These are phyloP conservation scores for Kwoniella dendrophila DNA, from an alignment of 768 basidiomycete genomes.

Conservation along the genomic window DNA sequence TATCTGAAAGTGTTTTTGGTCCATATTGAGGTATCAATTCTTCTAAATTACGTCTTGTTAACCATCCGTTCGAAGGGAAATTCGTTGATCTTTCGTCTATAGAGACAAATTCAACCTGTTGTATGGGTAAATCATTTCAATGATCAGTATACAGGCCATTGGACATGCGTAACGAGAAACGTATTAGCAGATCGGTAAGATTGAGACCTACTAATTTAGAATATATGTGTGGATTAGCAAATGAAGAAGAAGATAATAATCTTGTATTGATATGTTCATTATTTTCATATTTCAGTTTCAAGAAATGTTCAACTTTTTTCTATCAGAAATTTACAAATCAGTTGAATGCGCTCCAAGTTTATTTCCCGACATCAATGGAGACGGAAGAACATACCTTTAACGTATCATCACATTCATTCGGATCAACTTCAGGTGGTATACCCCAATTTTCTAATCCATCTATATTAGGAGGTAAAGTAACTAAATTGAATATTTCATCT, in stretches of 20 bases:
- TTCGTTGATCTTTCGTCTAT: slow-evolving; percentile 86
- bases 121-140: not conserved
- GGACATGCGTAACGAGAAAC: not conserved
- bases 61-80: slow-evolving; percentile 71
- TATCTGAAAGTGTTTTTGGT: slow-evolving; percentile 65
- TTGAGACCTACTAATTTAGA: slow-evolving; percentile 73
- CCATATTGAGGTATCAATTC: slow-evolving; percentile 70
- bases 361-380: not conserved
- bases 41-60: slow-evolving; percentile 63
- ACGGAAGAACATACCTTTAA: slow-evolving; percentile 31
- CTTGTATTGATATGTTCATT: slow-evolving; percentile 95
- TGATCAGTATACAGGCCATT: not conserved
- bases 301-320: slow-evolving; percentile 81
- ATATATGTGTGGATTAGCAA: slow-evolving; percentile 96
- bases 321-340: slow-evolving; percentile 50
- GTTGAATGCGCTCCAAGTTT: not conserved
- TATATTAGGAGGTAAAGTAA: slow-evolving; percentile 36
- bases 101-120: slow-evolving; percentile 77
- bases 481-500: slow-evolving; percentile 39
- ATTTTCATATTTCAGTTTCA: slow-evolving; percentile 68
- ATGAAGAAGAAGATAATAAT: slow-evolving; percentile 86
- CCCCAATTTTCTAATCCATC: slow-evolving; percentile 47
- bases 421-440: slow-evolving; percentile 47
- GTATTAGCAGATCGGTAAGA: not conserved
- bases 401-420: slow-evolving; percentile 14